phyloP scores from a whole-genome alignment of 306 rosid species.

The Quercus alba region DNA sequence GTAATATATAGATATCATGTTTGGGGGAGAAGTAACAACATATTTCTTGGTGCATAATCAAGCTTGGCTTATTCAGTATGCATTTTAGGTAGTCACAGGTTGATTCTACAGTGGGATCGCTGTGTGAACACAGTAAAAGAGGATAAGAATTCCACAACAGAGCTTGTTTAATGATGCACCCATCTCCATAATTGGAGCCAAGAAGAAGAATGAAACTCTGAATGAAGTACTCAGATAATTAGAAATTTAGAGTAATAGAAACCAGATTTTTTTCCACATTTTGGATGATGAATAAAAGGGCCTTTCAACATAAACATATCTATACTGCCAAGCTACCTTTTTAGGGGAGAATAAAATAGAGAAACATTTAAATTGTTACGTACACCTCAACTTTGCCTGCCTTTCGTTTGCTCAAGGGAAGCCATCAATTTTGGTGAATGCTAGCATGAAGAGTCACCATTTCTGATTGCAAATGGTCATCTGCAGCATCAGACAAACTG shows the following conservation, averaged over 20 bases:
- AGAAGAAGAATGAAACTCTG: background rate
- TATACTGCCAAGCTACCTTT: too few species aligned
- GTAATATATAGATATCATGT: too few species aligned
- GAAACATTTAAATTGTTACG: background rate
- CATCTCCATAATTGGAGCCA: background rate
- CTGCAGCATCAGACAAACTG: background rate
- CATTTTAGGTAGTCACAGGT: background rate
- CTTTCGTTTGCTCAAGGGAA: background rate
- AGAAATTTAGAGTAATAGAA: background rate
- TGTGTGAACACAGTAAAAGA: background rate
- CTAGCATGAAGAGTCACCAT: background rate
- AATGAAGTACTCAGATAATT: background rate
- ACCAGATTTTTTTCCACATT: background rate
- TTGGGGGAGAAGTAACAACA: background rate
- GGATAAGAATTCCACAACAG: background rate
- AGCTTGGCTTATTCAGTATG: background rate
- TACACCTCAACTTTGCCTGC: background rate
- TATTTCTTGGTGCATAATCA: background rate
- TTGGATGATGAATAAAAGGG: background rate
- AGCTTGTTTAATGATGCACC: background rate
- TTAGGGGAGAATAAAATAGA: background rate
- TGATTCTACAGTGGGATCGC: background rate
- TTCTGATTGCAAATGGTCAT: background rate
- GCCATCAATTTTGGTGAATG: background rate
- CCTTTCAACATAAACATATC: background rate